Base-by-base conservation (phyloP, 495 filamentous ascomycete genomes). In the Podospora appendiculata region DNA sequence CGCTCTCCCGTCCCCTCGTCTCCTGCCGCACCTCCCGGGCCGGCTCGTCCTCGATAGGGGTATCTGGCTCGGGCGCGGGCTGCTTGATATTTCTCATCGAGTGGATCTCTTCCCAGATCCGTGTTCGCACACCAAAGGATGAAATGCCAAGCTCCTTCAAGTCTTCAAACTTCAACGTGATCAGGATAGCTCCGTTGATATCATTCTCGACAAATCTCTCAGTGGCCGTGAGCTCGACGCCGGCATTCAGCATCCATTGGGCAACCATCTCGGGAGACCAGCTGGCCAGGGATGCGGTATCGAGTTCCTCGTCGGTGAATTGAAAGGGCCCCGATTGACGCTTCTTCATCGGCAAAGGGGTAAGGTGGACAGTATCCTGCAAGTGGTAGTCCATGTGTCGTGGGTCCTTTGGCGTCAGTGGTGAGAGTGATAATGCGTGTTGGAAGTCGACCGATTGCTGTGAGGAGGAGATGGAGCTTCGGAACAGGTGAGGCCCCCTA, bases 121-220 rank as follows among this genome's bases (percentile, higher is more conserved):
- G 80, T 48, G 89, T 89, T 17, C 93, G 81, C 57, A 92, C 89
- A 13, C 93, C 93, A 68, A 96, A 96, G 0, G 93, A 96, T n/a
- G 77, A 70, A 53, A 98, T 94, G 17, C 86, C 86, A 6, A 96
- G 82, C 69, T 98, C 93, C 61, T 90, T 90, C n/a, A 98, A 75
- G 61, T 96, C 90, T 35, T 95, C 88, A 57, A 88, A 81, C 61
- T 95, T 86, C n/a, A 98, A 72, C 13, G 87, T 84, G 19, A 92
- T 80, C 1, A 98, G 75, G 46, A 96, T 83, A 3, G 82, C 70
- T 0, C 93, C 93, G 18, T 84, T 85, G 64, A 98, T 96, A 62
- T 98, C 93, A 67, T 98, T 92, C 56, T 79, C 75, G 50, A 87
- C 76, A 57, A 98, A 96, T 59, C 84, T 87, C 48, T 94, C 81